Evolutionary conservation across 2,329 filamentous ascomycete genomes (phyloP), one percentile per base, ranked within the genome.

Genomic region (Epichloe elymi): DNA sequence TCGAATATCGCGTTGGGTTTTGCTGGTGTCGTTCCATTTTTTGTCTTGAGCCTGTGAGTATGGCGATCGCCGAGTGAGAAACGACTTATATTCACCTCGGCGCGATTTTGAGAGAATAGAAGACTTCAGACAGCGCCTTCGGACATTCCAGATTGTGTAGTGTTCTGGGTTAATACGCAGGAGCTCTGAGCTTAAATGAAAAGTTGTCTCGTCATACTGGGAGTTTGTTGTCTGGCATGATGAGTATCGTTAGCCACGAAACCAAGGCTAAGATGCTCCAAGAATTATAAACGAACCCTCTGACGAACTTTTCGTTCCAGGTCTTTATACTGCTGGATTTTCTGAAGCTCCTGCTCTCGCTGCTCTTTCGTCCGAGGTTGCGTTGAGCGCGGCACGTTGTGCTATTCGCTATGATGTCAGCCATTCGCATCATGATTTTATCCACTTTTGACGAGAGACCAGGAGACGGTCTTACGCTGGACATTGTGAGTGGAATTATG

Each of bases 61-160:
- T 35, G 35, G 35, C 1, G 30, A 6, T 40, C 19, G 8, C 4
- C n/a, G 8, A 40, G 14, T 50, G 11, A 7, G 3, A 11, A 33
- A 39, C 10, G 11, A 17, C 20, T 19, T 12, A 30, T 19, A 38
- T 40, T 42, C 26, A 40, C n/a, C 48, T 14, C 15, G 20, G 12
- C 39, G 14, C 2, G 11, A 20, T 40, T 15, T n/a, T 17, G 41
- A 39, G 15, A 39, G 42, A 20, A 45, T 23, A 20, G 2, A 3
- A 72, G 72, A 76, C 53, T 70, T 77, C 75, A 83, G 73, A 69
- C 79, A 83, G 61, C 78, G 78, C 60, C 93, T 84, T 63, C 93
- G 84, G 70, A 84, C 79, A 74, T 94, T 94, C 88, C 88, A 94
- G 76, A 88, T 78, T 51, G 88, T 91, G 70, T 93, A 93, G 73